Conservation (phyloP, 75 land plant genomes). For the Ceratopteris richardii region DNA sequence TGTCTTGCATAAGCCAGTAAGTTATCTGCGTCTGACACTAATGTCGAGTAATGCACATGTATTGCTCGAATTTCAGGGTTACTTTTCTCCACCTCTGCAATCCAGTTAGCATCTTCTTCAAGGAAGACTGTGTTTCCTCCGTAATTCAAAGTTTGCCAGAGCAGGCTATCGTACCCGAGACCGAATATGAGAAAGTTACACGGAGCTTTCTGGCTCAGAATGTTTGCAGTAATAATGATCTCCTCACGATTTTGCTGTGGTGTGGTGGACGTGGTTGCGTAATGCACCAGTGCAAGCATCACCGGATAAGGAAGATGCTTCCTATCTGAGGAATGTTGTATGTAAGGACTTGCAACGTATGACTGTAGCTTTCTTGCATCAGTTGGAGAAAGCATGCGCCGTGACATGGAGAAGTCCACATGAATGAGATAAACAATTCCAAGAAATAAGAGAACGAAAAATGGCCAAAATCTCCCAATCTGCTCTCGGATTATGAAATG, state of each 20-base stretch:
- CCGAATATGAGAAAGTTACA: conserved; percentile 87
- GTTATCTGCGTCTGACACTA: conserved; percentile 34
- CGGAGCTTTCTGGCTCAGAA: conserved; percentile 35
- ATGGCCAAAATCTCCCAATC: no score
- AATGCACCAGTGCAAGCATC: no score
- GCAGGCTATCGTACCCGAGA: conserved; percentile 61
- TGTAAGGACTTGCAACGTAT: no score
- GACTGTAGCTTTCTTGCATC: no score
- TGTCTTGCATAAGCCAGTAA: conserved; percentile 37
- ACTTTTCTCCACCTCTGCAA: conserved; percentile 17
- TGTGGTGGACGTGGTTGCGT: conserved; percentile 43
- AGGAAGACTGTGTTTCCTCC: conserved; percentile 65
- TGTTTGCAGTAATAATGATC: conserved; percentile 40
- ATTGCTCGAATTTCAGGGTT: conserved; percentile 30
- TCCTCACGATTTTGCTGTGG: conserved; percentile 64
- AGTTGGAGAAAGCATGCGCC: no score
- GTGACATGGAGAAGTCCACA: no score
- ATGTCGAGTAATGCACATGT: conserved; percentile 38
- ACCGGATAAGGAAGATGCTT: no score
- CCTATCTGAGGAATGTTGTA: no score
- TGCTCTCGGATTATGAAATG: no score
- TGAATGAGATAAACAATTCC: no score
- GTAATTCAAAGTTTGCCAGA: conserved; percentile 62
- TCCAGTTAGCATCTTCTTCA: conserved; percentile 64
- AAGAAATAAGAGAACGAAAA: no score